Evolutionary conservation across 192 early-diverging fungal species (phyloP).

Genomic region (Linnemannia exigua): DNA sequence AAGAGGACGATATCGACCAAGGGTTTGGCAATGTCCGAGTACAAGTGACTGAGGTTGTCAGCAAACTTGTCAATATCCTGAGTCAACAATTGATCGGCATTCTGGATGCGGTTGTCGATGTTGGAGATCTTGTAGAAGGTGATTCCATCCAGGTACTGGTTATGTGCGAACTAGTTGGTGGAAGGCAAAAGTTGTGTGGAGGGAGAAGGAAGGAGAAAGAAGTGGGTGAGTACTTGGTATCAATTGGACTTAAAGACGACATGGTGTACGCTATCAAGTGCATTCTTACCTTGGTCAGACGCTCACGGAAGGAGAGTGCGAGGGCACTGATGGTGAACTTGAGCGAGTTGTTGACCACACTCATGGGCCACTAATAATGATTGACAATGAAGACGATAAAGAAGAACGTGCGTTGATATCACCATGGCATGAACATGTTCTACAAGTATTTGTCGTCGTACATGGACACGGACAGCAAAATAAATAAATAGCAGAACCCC

Average conservation of each 20-base stretch:
- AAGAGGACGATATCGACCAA: constrained; percentile 81
- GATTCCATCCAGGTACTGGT: constrained; percentile 79
- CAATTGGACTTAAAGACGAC: not conserved
- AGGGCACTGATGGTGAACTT: constrained; percentile 71
- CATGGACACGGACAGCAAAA: constrained; percentile 9
- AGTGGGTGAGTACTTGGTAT: not conserved
- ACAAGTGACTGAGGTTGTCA: constrained; percentile 76
- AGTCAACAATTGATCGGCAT: constrained; percentile 78
- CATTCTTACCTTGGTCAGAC: constrained; percentile 64
- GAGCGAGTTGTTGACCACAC: constrained; percentile 74
- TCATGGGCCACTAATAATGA: constrained; percentile 69
- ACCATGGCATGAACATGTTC: not conserved
- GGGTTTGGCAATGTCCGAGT: constrained; percentile 84
- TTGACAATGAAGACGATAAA: not conserved
- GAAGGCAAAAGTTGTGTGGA: not conserved
- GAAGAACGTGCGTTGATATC: not conserved
- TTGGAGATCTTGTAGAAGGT: constrained; percentile 89
- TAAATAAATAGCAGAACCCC: constrained; percentile 5
- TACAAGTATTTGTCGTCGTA: not conserved
- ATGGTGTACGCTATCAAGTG: not conserved
- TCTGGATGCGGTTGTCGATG: constrained; percentile 83
- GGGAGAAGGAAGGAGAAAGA: not conserved
- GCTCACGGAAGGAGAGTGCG: constrained; percentile 69
- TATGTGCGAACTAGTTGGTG: constrained; percentile 66
- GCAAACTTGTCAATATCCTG: constrained; percentile 83